phyloP scores from a whole-genome alignment of 2,329 filamentous ascomycete genomes.

The Penicillium sp. region DNA sequence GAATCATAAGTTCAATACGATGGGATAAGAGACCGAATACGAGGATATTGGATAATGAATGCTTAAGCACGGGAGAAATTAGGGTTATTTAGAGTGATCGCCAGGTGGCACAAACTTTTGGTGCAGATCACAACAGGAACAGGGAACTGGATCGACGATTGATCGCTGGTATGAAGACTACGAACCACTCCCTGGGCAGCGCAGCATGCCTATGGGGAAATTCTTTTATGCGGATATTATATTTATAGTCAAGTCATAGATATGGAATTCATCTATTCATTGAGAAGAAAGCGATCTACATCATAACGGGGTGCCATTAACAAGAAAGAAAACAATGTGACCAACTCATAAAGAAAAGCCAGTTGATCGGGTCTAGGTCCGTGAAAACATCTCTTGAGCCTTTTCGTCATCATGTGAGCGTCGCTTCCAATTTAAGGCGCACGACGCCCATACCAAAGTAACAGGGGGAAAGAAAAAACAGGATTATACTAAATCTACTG shows the following conservation, averaged over 20 bases:
- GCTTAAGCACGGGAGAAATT: background rate
- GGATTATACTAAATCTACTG: slow-evolving; percentile 29
- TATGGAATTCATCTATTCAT: slow-evolving; percentile 27
- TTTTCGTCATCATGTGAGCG: slow-evolving; percentile 25
- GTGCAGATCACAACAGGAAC: background rate
- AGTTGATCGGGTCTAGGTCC: slow-evolving; percentile 21
- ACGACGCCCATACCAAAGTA: background rate
- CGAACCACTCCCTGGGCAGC: no score
- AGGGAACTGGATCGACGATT: background rate
- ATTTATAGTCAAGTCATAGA: background rate
- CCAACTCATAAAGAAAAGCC: slow-evolving; percentile 7
- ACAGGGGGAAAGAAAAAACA: background rate
- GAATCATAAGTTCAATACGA: background rate
- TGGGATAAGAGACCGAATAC: background rate
- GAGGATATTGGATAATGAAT: background rate
- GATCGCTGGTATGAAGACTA: background rate
- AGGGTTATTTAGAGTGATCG: background rate
- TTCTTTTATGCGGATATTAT: background rate
- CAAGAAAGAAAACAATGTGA: slow-evolving; percentile 17
- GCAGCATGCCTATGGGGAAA: no score
- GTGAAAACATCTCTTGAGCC: slow-evolving; percentile 25
- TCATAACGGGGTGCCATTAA: slow-evolving; percentile 26
- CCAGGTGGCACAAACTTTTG: background rate
- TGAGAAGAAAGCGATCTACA: slow-evolving; percentile 22
- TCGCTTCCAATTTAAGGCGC: slow-evolving; percentile 4